Conservation (phyloP, 2,329 filamentous ascomycete genomes). For the Sporothrix pallida region DNA sequence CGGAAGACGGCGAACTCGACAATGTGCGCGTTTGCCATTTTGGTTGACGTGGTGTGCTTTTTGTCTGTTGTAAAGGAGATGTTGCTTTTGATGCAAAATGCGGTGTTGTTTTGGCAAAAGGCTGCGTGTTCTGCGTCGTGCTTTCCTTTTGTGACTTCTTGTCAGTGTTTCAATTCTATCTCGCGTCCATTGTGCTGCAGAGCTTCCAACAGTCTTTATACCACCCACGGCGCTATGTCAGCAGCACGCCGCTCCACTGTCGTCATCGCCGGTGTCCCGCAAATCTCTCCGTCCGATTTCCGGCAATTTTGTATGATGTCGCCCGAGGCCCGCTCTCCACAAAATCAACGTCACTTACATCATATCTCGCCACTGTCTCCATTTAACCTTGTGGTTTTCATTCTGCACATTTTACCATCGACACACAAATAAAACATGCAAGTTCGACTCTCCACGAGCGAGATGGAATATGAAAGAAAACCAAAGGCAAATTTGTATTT, state of each 20-base stretch:
- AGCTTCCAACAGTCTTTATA: not conserved
- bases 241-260: not conserved
- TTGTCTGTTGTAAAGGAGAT: not conserved
- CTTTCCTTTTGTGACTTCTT: not conserved
- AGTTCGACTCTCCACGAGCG: too few species aligned
- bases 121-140: not conserved
- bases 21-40: conserved; percentile 28
- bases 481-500: too few species aligned
- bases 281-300: not conserved
- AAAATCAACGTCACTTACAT: conserved; percentile 3
- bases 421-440: too few species aligned
- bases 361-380: conserved; percentile 1
- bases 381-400: too few species aligned
- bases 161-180: not conserved
- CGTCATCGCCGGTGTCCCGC: conserved; percentile 7
- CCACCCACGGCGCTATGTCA: not conserved
- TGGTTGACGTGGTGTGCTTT: not conserved
- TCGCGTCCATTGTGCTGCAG: not conserved
- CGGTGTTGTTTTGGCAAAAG: not conserved
- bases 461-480: too few species aligned
- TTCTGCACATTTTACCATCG: too few species aligned
- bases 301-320: not conserved
- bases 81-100: not conserved
- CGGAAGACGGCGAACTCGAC: conserved; percentile 34
- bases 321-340: not conserved